Base-by-base conservation (phyloP, 1,284 basidiomycete genomes). In the Microbotryum lychnidis-dioicae region DNA sequence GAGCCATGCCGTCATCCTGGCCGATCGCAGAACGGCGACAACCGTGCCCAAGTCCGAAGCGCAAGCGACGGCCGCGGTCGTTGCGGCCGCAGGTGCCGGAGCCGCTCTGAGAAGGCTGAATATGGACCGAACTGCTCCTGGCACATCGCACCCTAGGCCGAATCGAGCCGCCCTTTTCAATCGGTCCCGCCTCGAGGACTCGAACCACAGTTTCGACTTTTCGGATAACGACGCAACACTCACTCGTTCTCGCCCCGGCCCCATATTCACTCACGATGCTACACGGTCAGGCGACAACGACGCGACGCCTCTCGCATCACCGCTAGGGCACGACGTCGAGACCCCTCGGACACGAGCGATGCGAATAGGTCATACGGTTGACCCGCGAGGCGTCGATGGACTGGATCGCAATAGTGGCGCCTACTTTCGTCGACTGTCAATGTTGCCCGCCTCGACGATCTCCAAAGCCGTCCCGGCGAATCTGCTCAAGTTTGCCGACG, bases 361-460 rank as follows among this genome's bases (percentile, higher is more conserved):
- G 37, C 37, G 37, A 42, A 42, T 18, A 12, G 37, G 37, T 18
- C 10, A 42, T 42, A 18, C 37, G 14, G 12, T 42, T 18, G 37
- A 42, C 37, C 37, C 37, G 12, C 37, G 37, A 42, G 4, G 81
- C 81, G 48, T 80, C 84, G 8, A 82, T 88, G 72, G 84, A 88
- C 59, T 25, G 54, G 91, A 93, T 73, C 84, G 90, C 37, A 89
- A 92, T 74, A 74, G 73, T 54, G 72, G 73, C 14, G 89, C 89
- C 12, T 98, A 98, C 75, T 98, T 98, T 77, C 85, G 87, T 33
- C 84, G 93, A 21, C 79, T 94, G 20, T 82, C 80, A 21, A 85
- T 86, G 50, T 77, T 94, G 4, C 87, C 89, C 0, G 76, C 80
- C 0, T 83, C 84, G 20, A 80, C 81, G 0, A 82, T 86, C 42